Conservation (phyloP, 2,329 filamentous ascomycete species). For the Tothia fuscella region DNA sequence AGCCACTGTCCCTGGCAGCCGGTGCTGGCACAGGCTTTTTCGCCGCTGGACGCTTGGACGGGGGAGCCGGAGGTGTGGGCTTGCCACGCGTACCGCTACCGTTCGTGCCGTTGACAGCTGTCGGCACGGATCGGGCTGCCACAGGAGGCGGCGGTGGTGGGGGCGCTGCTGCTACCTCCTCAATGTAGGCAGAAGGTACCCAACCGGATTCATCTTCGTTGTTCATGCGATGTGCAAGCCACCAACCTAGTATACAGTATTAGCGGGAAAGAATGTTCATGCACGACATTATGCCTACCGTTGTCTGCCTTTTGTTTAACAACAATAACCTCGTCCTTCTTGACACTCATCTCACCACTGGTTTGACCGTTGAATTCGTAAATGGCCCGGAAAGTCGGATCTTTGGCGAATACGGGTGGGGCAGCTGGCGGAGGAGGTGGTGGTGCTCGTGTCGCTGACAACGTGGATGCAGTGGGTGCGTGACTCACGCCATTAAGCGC, state of each 20-base stretch:
- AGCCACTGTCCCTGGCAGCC: slow-evolving; percentile 54
- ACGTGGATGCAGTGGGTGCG: slow-evolving; percentile 27
- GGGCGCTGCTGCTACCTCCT: slow-evolving; percentile 54
- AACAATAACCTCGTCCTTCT: slow-evolving; percentile 68
- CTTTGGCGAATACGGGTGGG: slow-evolving; percentile 45
- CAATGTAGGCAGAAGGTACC: slow-evolving; percentile 87
- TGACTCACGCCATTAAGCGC: slow-evolving; percentile 18
- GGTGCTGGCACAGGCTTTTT: slow-evolving; percentile 59
- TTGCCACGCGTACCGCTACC: slow-evolving; percentile 39
- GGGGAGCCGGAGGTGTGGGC: slow-evolving; percentile 63
- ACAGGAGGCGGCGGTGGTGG: slow-evolving; percentile 43
- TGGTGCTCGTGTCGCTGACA: slow-evolving; percentile 35
- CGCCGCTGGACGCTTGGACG: slow-evolving; percentile 64
- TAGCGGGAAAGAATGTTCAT: neutral
- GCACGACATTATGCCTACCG: slow-evolving; percentile 46
- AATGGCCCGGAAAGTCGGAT: slow-evolving; percentile 75
- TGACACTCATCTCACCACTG: slow-evolving; percentile 73
- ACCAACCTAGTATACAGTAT: slow-evolving; percentile 60
- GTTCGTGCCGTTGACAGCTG: slow-evolving; percentile 42
- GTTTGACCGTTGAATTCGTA: slow-evolving; percentile 85
- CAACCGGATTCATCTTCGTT: slow-evolving; percentile 67
- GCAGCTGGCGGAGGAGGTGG: slow-evolving; percentile 54
- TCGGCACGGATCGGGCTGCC: slow-evolving; percentile 36
- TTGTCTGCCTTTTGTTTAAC: slow-evolving; percentile 93
- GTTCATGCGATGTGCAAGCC: slow-evolving; percentile 65